Conservation (phyloP, 2,329 filamentous ascomycete genomes). For the Waltergamsia citrina region DNA sequence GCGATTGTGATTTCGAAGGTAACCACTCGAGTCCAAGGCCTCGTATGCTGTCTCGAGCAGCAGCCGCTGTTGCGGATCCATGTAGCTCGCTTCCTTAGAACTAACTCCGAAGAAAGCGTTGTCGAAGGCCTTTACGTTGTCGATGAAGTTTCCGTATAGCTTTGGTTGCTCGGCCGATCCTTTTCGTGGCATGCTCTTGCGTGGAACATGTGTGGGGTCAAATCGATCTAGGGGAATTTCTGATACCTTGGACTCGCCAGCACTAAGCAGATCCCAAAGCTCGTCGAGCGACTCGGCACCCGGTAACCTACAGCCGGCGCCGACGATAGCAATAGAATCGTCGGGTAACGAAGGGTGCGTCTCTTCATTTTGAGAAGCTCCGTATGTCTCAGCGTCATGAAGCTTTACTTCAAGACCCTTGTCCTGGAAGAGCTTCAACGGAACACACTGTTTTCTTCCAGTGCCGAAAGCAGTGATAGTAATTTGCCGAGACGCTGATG, state of each 20-base stretch:
- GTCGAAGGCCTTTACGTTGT: constrained; percentile 34
- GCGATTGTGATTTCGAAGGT: not conserved
- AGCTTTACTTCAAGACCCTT: too few relatives aligned
- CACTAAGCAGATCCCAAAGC: not conserved
- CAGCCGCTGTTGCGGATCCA: constrained; percentile 9
- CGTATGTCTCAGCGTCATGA: too few relatives aligned
- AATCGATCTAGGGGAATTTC: not conserved
- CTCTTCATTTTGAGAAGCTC: too few relatives aligned
- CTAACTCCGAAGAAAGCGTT: constrained; percentile 5
- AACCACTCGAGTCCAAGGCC: constrained; percentile 2
- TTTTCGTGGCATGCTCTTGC: not conserved
- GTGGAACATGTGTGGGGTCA: not conserved
- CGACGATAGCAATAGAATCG: too few relatives aligned
- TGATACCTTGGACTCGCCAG: not conserved
- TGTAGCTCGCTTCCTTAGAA: constrained; percentile 1
- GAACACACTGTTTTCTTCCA: too few relatives aligned
- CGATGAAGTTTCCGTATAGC: not conserved
- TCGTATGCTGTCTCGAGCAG: constrained; percentile 12
- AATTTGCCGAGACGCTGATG: too few relatives aligned
- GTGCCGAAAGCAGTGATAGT: too few relatives aligned
- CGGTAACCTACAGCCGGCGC: too few relatives aligned
- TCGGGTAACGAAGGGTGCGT: too few relatives aligned
- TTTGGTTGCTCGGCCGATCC: not conserved
- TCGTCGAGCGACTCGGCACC: not conserved
- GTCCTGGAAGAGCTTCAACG: too few relatives aligned